Percentiles rank a stretch among this genome's conserved stretches.
phyloP scores from a whole-genome alignment of 805 yeast species.

The Yamadazyma paraphyllophila region DNA sequence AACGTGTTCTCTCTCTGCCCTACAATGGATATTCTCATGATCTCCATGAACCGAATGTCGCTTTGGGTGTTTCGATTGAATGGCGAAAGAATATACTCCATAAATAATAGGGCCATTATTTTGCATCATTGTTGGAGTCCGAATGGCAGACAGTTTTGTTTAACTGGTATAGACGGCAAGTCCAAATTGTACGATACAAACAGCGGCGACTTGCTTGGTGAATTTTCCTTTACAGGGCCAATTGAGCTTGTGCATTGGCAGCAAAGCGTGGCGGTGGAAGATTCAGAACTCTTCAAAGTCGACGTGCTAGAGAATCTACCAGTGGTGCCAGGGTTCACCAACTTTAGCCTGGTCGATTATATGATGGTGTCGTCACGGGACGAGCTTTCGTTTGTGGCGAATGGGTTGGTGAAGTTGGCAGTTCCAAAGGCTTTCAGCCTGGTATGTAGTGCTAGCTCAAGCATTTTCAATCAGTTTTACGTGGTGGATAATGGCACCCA shows the following conservation, averaged over 20 bases:
- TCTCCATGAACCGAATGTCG: conserved; percentile 50
- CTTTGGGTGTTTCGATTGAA: conserved; percentile 51
- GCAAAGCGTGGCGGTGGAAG: neutral
- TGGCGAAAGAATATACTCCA: conserved; percentile 53
- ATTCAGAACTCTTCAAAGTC: conserved; percentile 11
- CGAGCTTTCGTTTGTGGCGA: conserved; percentile 9
- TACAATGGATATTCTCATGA: conserved; percentile 49
- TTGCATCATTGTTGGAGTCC: conserved; percentile 30
- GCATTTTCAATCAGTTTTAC: conserved; percentile 12
- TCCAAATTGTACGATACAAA: conserved; percentile 46
- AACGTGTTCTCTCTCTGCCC: conserved; percentile 49
- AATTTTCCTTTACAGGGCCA: conserved; percentile 17
- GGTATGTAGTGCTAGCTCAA: conserved; percentile 2
- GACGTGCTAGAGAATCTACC: conserved; percentile 13
- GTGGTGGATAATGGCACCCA: conserved; percentile 1
- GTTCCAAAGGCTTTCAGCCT: neutral
- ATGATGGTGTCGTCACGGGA: conserved; percentile 8
- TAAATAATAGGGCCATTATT: conserved; percentile 35
- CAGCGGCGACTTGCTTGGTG: conserved; percentile 33
- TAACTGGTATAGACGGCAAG: conserved; percentile 43
- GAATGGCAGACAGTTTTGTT: conserved; percentile 41
- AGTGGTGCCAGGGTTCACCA: conserved; percentile 6
- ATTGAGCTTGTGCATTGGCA: conserved; percentile 13
- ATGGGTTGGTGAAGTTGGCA: conserved; percentile 8
- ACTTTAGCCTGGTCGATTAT: conserved; percentile 6